phyloP scores from a whole-genome alignment of 2,329 filamentous ascomycete genomes.

The Fusarium subglutinans region DNA sequence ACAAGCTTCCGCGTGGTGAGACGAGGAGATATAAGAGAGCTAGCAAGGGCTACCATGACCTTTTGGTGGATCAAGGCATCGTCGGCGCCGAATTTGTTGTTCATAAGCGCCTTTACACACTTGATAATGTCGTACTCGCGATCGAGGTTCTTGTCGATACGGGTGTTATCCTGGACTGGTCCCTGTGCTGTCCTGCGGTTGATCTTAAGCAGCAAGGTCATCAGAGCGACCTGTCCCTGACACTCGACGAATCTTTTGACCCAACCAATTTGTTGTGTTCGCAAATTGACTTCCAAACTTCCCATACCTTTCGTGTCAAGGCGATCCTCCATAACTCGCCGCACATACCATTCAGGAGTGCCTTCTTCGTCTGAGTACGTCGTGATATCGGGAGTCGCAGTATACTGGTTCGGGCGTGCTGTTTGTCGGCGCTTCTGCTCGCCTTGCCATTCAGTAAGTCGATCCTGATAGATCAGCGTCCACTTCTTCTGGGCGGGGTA shows the following conservation, averaged over 20 bases:
- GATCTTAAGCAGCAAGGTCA: slow-evolving; percentile 91
- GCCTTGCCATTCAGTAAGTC: slow-evolving; percentile 90
- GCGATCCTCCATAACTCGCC: slow-evolving; percentile 94
- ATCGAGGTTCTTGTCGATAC: slow-evolving; percentile 81
- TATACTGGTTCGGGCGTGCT: slow-evolving; percentile 75
- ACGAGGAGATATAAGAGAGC: slow-evolving; percentile 86
- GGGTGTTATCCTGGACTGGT: slow-evolving; percentile 68
- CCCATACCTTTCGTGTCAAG: slow-evolving; percentile 91
- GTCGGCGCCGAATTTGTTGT: slow-evolving; percentile 98
- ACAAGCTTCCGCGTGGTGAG: slow-evolving; percentile 93
- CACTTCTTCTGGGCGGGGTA: slow-evolving; percentile 97
- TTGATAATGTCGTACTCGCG: slow-evolving; percentile 98
- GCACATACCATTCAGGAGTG: slow-evolving; percentile 97
- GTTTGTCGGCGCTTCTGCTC: slow-evolving; percentile 89
- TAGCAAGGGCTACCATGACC: slow-evolving; percentile 87
- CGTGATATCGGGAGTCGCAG: slow-evolving; percentile 74
- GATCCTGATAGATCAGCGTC: slow-evolving; percentile 95
- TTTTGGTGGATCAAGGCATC: slow-evolving; percentile 91
- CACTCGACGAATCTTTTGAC: slow-evolving; percentile 96
- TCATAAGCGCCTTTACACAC: slow-evolving; percentile 96
- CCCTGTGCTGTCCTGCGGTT: slow-evolving; percentile 85
- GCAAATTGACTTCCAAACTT: slow-evolving; percentile 90
- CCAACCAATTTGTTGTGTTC: slow-evolving; percentile 98
- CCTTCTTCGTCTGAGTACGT: slow-evolving; percentile 91
- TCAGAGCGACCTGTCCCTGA: slow-evolving; percentile 94